Evolutionary conservation across 2,329 filamentous ascomycete species (phyloP), one percentile per base, ranked within the genome.

Genomic region (Anisogramma anomala): DNA sequence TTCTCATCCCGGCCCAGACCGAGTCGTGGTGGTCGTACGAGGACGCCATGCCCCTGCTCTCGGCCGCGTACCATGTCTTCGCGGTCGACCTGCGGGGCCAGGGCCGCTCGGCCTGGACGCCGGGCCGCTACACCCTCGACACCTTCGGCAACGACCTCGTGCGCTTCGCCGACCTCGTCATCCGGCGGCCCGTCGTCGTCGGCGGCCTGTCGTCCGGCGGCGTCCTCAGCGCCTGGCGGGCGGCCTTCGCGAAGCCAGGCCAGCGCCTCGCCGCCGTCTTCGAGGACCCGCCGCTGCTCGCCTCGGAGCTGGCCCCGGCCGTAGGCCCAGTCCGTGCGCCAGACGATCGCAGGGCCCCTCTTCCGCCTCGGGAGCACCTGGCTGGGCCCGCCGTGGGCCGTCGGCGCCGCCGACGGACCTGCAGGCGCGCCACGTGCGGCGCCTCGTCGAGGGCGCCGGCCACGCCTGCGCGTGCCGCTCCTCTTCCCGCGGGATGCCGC

Each of bases 21-120:
- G 46, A 49, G 23, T 48, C 46, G 3, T 49, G 48, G 48, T 49
- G 48, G 48, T 36, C 43, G 3, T 49, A 49, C 23, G 46, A 48
- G 20, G 27, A 26, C 2, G 40, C 36, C 14, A 49, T 49, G 46
- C 36, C 25, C 13, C 46, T 49, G 6, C 39, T 49, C 14, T 25
- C 39, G 8, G 41, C 36, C 20, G 33, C 39, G n/a, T 49, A 49
- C 36, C 46, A 49, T 33, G 46, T 49, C 32, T 49, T 35, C 18
- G 48, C 48, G 18, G 48, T 49, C 18, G 48, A 49, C 39, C 33
- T 49, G 11, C 48, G 48, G 10, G 48, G 48, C 5, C 48, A 49
- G 27, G 48, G 48, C 14, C 33, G 43, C 6, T 46, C 46, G 17
- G 48, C 48, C 4, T 49, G 48, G 48, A 48, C 48, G 5, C 48